phyloP scores from a whole-genome alignment of 139 green algal genomes.

The Helicosporidium sp. region DNA sequence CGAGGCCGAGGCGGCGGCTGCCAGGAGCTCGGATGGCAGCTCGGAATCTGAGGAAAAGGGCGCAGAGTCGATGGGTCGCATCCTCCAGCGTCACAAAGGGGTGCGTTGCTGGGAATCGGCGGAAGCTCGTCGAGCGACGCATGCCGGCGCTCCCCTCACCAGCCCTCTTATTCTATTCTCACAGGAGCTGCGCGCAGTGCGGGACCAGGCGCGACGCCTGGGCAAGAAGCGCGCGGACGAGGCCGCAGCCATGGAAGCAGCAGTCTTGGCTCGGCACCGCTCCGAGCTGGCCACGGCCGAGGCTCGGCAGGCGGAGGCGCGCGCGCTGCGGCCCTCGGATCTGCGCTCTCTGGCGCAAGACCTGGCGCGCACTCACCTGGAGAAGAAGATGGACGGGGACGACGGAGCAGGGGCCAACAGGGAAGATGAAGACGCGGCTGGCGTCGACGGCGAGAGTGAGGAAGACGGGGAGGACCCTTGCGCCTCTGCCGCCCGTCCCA shows the following conservation, averaged over 20 bases:
- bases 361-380: too few species aligned
- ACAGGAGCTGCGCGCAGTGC: slow-evolving; percentile 49
- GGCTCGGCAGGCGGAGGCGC: slow-evolving; percentile 32
- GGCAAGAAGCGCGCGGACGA: slow-evolving; percentile 58
- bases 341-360: too few species aligned
- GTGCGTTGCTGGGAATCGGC: slow-evolving; percentile 6
- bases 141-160: not conserved
- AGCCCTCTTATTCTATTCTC: not conserved
- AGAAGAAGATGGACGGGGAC: too few species aligned
- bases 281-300: too few species aligned
- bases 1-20: too few species aligned
- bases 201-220: slow-evolving; percentile 44
- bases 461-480: too few species aligned
- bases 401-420: too few species aligned
- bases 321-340: slow-evolving; percentile 30
- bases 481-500: too few species aligned
- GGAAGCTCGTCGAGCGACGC: not conserved
- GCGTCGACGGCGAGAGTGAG: too few species aligned
- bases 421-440: slow-evolving; percentile 21
- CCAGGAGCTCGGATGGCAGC: too few species aligned
- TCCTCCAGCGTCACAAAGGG: slow-evolving; percentile 58
- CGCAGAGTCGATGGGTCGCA: too few species aligned
- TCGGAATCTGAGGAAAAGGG: too few species aligned
- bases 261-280: slow-evolving; percentile 34
- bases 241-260: slow-evolving; percentile 24